Evolutionary conservation across 2,329 filamentous ascomycete species (phyloP).

Genomic region (Achaetomium macrosporum): DNA sequence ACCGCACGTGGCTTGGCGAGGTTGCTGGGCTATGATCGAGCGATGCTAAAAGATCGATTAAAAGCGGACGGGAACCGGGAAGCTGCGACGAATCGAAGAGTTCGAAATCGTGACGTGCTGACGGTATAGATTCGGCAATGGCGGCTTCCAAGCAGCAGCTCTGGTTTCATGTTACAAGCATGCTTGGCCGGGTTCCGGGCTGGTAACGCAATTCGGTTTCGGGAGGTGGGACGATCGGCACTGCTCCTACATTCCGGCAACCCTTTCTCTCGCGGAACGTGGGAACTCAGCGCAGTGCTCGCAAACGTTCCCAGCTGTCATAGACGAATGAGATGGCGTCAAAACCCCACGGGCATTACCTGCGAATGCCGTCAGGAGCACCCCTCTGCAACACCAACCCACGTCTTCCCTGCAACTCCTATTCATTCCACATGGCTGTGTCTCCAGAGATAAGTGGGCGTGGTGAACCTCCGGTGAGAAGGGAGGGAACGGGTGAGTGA

Average conservation of each 20-base stretch:
- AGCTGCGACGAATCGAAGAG: conserved; percentile 4
- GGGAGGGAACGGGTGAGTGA: not conserved
- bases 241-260: conserved; percentile 3
- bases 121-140: not conserved
- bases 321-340: conserved; percentile 36
- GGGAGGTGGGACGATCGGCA: conserved; percentile 17
- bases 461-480: not conserved
- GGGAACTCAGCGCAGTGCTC: conserved; percentile 3
- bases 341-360: conserved; percentile 34
- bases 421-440: conserved; percentile 10
- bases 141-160: conserved; percentile 2
- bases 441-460: conserved; percentile 3
- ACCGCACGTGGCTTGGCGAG: conserved; percentile 11
- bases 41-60: not conserved
- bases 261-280: conserved; percentile 5
- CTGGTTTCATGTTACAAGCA: conserved; percentile 7
- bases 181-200: conserved; percentile 13
- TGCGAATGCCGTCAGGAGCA: conserved; percentile 9
- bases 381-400: not conserved
- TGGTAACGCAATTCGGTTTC: conserved; percentile 20
- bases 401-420: not conserved
- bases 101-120: not conserved
- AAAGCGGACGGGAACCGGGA: not conserved
- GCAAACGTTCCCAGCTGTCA: conserved; percentile 1
- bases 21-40: not conserved